Percentiles rank a stretch among this genome's conserved stretches.
These are phyloP conservation scores for Rehmannia glutinosa DNA, from an alignment of 257 asterid genomes.

Conservation along the genomic window DNA sequence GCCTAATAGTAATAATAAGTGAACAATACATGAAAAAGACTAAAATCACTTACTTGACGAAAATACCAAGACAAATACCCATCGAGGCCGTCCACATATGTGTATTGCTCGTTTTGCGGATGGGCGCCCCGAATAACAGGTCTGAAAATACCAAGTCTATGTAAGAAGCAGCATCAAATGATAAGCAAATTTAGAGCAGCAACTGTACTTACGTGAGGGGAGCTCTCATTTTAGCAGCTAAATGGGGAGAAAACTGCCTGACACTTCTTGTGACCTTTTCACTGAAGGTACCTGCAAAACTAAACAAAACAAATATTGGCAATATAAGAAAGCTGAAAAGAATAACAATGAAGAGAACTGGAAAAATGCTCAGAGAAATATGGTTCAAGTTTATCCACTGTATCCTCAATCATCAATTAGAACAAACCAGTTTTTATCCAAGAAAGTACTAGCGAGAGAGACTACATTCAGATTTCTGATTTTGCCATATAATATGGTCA, in stretches of 20 bases:
- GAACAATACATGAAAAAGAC: not conserved
- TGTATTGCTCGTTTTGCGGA: conserved; percentile 70
- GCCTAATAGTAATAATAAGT: conserved; percentile 11
- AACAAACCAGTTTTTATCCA: not conserved
- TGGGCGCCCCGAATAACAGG: conserved; percentile 95
- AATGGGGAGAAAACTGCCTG: conserved; percentile 90
- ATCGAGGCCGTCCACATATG: conserved; percentile 88
- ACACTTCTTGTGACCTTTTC: conserved; percentile 87
- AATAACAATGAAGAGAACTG: not conserved
- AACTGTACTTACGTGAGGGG: conserved; percentile 64
- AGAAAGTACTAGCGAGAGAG: not conserved
- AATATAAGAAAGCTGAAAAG: conserved; percentile 12
- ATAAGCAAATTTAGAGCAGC: not conserved
- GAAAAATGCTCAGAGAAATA: not conserved
- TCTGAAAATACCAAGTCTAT: conserved; percentile 38
- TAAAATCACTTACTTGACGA: conserved; percentile 39
- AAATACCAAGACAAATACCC: conserved; percentile 69
- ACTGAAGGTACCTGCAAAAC: conserved; percentile 91
- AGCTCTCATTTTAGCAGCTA: conserved; percentile 96
- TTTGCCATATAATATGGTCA: not conserved
- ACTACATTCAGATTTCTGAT: not conserved
- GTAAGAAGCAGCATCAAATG: conserved; percentile 13
- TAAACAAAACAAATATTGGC: conserved; percentile 32
- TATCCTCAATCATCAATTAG: not conserved
- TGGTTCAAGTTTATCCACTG: not conserved